Evolutionary conservation across 441 rosid species (phyloP), one percentile per base, ranked within the genome.

Genomic region (Populus hybrid): DNA sequence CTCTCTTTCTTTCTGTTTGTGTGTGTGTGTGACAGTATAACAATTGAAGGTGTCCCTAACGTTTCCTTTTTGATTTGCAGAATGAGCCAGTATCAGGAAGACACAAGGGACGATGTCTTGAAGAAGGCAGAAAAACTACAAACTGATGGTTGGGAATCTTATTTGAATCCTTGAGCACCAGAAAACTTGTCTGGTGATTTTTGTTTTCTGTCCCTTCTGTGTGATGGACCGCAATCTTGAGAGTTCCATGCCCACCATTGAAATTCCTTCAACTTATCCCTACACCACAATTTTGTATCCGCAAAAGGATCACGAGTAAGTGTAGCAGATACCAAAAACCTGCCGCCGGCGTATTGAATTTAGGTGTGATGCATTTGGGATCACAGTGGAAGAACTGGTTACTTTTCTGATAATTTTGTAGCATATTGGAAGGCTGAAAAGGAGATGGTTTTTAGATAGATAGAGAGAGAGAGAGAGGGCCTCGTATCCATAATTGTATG

Each of bases 21-120:
- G 12, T 73, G 23, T 6, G n/a, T 28, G 21, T 69, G 2, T 53
- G 57, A 35, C 72, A 35, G 12, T 28, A n/a, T 16, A n/a, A 8
- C n/a, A 11, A 69, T 68, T 79, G 0, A 70, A 21, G 26, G 23
- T 16, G 7, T 3, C 74, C n/a, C 21, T 32, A 11, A 38, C 23
- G 6, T 32, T 26, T 65, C 23, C 21, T 72, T 32, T 50, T 10
- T 61, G 8, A 66, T 61, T 12, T 57, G 69, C 89, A 94, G 97
- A 87, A 88, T 94, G 94, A 89, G 85, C 66, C 98, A 93, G 81
- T 94, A 91, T 86, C 91, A 87, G 76, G 92, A 92, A 85, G 97
- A 92, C 85, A 86, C 87, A 30, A 89, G 88, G 76, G 87, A 92
- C 4, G 91, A 88, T 59, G 95, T 93, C 57, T 10, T 90, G 81